A percentile compares a stretch with the other conserved stretches of the same genome.
These are phyloP conservation scores for Diutina siamensis DNA, from an alignment of 1,139 yeast species.

Conservation along the genomic window DNA sequence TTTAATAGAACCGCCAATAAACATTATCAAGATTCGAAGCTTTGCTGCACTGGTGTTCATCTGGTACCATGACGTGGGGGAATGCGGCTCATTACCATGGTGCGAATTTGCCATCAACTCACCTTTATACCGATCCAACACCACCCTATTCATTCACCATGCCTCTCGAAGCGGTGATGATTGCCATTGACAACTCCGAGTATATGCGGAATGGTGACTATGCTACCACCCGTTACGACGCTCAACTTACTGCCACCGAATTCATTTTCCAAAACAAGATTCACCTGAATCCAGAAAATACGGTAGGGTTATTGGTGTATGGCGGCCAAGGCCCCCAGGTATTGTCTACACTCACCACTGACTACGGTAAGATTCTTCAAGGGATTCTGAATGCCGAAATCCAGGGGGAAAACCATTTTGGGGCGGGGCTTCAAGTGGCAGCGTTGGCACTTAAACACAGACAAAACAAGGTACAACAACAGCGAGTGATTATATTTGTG, in stretches of 20 bases:
- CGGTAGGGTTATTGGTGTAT: constrained; percentile 82
- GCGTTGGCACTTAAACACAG: constrained; percentile 93
- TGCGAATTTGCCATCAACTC: neutral
- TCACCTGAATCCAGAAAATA: constrained; percentile 84
- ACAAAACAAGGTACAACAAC: constrained; percentile 86
- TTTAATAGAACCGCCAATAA: neutral
- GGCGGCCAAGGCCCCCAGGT: constrained; percentile 85
- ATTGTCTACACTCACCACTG: constrained; percentile 76
- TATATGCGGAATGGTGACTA: constrained; percentile 94
- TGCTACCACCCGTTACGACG: constrained; percentile 79
- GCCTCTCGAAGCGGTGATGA: constrained; percentile 96
- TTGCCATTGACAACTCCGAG: constrained; percentile 92
- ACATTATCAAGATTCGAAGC: neutral
- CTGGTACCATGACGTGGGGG: too few species aligned
- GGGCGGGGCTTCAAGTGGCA: constrained; percentile 92
- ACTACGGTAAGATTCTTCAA: constrained; percentile 77
- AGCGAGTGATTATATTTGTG: constrained; percentile 80
- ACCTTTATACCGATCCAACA: too few species aligned
- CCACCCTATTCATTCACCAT: too few species aligned
- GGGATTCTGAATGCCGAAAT: constrained; percentile 80
- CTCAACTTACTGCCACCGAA: constrained; percentile 90
- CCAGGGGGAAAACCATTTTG: constrained; percentile 55
- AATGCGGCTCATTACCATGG: too few species aligned
- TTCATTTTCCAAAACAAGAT: constrained; percentile 78
- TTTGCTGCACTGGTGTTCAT: neutral